Evolutionary conservation across 495 filamentous ascomycete species (phyloP).

Genomic region (Tetracladium marchalianum): DNA sequence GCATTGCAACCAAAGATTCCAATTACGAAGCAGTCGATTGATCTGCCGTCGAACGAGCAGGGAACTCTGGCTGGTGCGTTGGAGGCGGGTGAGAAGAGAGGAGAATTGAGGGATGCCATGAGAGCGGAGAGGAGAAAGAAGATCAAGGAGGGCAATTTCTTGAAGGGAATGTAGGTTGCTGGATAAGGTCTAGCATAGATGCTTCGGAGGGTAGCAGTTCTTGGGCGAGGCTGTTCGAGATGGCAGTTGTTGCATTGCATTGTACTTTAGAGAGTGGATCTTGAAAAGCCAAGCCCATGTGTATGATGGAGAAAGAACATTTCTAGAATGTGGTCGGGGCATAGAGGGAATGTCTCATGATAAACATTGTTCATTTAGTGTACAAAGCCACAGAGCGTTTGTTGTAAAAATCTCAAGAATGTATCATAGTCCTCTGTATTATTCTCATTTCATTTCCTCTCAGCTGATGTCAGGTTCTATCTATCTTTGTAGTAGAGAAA

Average conservation of each 20-base stretch:
- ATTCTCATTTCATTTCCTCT: not conserved
- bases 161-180: conserved; percentile 27
- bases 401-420: not conserved
- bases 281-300: too few relatives aligned
- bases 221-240: too few relatives aligned
- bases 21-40: conserved; percentile 71
- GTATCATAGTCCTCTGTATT: conserved; percentile 5
- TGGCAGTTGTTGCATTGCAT: too few relatives aligned
- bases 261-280: too few relatives aligned
- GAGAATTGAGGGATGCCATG: conserved; percentile 59
- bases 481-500: not conserved
- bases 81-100: conserved; percentile 45
- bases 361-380: too few relatives aligned
- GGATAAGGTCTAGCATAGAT: not conserved
- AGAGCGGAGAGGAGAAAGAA: conserved; percentile 61
- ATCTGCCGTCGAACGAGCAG: conserved; percentile 60
- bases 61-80: conserved; percentile 45
- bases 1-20: conserved; percentile 65
- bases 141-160: conserved; percentile 92
- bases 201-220: too few relatives aligned
- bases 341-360: too few relatives aligned
- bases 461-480: not conserved
- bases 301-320: too few relatives aligned
- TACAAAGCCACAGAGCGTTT: too few relatives aligned
- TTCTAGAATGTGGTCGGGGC: too few relatives aligned